Percentiles rank a stretch among this genome's conserved stretches.
Evolutionary conservation across 768 basidiomycete genomes (phyloP).

Genomic region (Chalciporus pseudorubinellus): DNA sequence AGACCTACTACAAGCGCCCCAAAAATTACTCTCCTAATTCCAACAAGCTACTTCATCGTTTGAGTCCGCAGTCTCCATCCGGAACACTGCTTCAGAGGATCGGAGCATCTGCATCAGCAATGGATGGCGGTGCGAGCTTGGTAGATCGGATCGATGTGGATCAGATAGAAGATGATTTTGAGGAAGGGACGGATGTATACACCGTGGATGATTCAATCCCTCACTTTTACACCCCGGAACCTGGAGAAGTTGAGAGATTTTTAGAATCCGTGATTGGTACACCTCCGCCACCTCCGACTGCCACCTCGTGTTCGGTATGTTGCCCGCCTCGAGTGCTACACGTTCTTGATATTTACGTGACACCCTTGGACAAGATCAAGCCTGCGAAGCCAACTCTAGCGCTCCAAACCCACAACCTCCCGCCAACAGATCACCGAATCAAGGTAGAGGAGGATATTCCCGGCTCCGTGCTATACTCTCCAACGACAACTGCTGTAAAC

Average conservation of each 20-base stretch:
- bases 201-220: slow-evolving; percentile 1
- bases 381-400: slow-evolving; percentile 8
- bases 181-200: neutral
- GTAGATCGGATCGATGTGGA: slow-evolving; percentile 9
- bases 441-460: slow-evolving; percentile 5
- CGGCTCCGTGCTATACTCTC: slow-evolving; percentile 7
- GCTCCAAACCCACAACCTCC: slow-evolving; percentile 16
- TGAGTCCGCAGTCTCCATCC: slow-evolving; percentile 13
- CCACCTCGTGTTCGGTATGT: slow-evolving; percentile 23
- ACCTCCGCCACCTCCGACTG: neutral
- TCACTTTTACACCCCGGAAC: slow-evolving; percentile 18
- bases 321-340: neutral
- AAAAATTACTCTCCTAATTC: slow-evolving; percentile 1
- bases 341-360: slow-evolving; percentile 7
- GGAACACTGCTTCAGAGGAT: slow-evolving; percentile 22
- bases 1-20: neutral
- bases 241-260: slow-evolving; percentile 26
- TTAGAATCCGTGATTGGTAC: slow-evolving; percentile 24
- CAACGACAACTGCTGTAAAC: slow-evolving; percentile 11
- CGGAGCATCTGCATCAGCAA: slow-evolving; percentile 2
- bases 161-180: neutral
- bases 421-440: neutral
- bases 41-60: slow-evolving; percentile 11
- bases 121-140: slow-evolving; percentile 2
- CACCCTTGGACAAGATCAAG: slow-evolving; percentile 1